Conservation (phyloP, 106 monocot species). For the Allium fistulosum region DNA sequence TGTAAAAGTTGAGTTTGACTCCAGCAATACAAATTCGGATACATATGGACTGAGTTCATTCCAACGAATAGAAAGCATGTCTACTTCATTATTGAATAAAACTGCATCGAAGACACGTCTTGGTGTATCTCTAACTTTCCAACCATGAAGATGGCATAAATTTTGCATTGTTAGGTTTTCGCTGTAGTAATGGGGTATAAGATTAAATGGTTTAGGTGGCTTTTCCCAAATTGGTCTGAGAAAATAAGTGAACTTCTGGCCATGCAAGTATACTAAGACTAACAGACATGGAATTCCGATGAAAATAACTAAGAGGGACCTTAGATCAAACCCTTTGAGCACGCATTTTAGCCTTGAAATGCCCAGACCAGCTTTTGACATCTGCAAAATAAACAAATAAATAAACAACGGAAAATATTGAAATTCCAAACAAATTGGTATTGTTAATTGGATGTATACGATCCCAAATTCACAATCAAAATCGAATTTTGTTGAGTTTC, state of each 20-base stretch:
- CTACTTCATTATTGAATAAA: conserved; percentile 69
- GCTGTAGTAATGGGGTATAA: conserved; percentile 47
- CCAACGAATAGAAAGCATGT: conserved; percentile 63
- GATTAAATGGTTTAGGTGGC: conserved; percentile 62
- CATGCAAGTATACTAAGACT: conserved; percentile 37
- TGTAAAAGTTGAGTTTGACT: conserved; percentile 77
- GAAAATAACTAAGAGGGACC: conserved; percentile 29
- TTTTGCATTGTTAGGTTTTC: conserved; percentile 41
- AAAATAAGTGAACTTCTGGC: conserved; percentile 66
- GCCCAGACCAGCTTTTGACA: conserved; percentile 18
- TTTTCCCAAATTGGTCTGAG: conserved; percentile 64
- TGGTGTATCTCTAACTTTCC: conserved; percentile 38
- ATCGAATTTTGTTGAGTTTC: too few species aligned
- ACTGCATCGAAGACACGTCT: conserved; percentile 74
- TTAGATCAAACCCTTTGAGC: conserved; percentile 42
- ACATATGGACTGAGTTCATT: conserved; percentile 63
- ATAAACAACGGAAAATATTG: background rate
- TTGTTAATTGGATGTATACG: background rate
- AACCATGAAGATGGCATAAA: conserved; percentile 58
- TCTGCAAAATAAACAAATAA: background rate
- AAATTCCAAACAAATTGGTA: background rate
- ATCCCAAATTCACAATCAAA: background rate
- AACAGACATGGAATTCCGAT: conserved; percentile 33
- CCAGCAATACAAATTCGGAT: conserved; percentile 59
- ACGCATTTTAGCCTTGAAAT: conserved; percentile 32